Conservation (phyloP, 176 grass and related monocot genomes). For the Carex myosuroides region DNA sequence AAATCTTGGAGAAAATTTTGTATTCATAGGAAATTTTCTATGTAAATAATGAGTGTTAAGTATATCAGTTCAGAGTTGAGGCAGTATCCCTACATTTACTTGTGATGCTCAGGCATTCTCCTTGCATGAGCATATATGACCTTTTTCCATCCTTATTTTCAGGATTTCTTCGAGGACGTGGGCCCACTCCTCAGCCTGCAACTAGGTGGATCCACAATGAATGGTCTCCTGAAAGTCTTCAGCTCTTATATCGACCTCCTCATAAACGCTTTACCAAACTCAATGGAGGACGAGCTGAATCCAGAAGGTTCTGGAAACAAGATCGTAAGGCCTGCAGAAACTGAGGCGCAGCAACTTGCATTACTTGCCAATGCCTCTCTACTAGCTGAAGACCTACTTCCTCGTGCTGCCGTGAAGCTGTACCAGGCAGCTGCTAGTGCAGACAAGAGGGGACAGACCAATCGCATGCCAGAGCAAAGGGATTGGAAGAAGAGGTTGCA, state of each 20-base stretch:
- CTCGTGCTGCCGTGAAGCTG: slow-evolving; percentile 79
- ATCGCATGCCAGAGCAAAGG: slow-evolving; percentile 73
- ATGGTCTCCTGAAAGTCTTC: slow-evolving; percentile 77
- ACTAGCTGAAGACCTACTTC: slow-evolving; percentile 84
- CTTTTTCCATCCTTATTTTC: slow-evolving; percentile 27
- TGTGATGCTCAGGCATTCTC: not conserved
- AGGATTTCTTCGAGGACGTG: slow-evolving; percentile 97
- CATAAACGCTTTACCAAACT: slow-evolving; percentile 74
- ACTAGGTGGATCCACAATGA: slow-evolving; percentile 79
- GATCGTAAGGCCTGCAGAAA: slow-evolving; percentile 84
- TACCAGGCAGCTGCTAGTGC: slow-evolving; percentile 36
- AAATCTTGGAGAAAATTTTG: no score
- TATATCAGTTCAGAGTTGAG: not conserved
- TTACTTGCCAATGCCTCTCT: slow-evolving; percentile 92
- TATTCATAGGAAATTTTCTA: no score
- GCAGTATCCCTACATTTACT: not conserved
- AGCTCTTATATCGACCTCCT: slow-evolving; percentile 77
- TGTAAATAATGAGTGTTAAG: not conserved
- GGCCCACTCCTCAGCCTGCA: slow-evolving; percentile 83
- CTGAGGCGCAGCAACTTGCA: slow-evolving; percentile 74
- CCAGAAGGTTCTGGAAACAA: slow-evolving; percentile 75
- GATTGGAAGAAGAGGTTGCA: slow-evolving; percentile 95
- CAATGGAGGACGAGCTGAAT: slow-evolving; percentile 77
- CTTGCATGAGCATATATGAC: not conserved
- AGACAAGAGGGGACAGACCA: slow-evolving; percentile 48